Evolutionary conservation across 2,329 filamentous ascomycete genomes (phyloP).

Genomic region (Exserohilum turcica): DNA sequence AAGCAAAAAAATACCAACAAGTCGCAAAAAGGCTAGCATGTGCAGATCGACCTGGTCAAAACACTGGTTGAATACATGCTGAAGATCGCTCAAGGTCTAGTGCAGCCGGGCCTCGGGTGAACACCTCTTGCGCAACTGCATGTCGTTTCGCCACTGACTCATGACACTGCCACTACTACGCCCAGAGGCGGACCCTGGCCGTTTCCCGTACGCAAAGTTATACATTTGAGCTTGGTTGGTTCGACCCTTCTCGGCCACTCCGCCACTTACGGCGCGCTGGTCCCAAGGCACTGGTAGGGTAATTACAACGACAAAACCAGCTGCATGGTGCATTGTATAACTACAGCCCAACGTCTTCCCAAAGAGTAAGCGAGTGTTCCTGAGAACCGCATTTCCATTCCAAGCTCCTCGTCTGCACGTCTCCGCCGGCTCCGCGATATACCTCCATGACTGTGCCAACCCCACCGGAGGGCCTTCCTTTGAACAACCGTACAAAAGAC

Average conservation of each 20-base stretch:
- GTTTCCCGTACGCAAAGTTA: constrained; percentile 4
- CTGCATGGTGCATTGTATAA: background rate
- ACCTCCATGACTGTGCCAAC: constrained; percentile 21
- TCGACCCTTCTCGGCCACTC: constrained; percentile 3
- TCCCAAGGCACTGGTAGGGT: constrained; percentile 1
- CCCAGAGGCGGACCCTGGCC: background rate
- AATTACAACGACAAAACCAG: constrained; percentile 10
- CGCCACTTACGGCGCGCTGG: background rate
- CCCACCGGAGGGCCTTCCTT: constrained; percentile 17
- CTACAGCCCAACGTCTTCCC: background rate
- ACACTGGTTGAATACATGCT: background rate
- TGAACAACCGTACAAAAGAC: constrained; percentile 29
- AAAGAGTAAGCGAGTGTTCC: background rate
- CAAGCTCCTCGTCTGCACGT: background rate
- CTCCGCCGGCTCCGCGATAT: background rate
- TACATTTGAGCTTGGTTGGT: background rate
- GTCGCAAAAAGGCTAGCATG: background rate
- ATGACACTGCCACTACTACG: background rate
- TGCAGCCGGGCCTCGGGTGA: background rate
- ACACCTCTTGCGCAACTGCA: constrained; percentile 5
- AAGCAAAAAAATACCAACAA: background rate
- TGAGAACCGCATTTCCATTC: background rate
- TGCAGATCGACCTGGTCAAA: background rate
- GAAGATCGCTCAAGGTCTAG: background rate
- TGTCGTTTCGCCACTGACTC: background rate